Evolutionary conservation across 2,329 filamentous ascomycete genomes (phyloP), one percentile per base, ranked within the genome.

Genomic region (Colletotrichum aenigma): DNA sequence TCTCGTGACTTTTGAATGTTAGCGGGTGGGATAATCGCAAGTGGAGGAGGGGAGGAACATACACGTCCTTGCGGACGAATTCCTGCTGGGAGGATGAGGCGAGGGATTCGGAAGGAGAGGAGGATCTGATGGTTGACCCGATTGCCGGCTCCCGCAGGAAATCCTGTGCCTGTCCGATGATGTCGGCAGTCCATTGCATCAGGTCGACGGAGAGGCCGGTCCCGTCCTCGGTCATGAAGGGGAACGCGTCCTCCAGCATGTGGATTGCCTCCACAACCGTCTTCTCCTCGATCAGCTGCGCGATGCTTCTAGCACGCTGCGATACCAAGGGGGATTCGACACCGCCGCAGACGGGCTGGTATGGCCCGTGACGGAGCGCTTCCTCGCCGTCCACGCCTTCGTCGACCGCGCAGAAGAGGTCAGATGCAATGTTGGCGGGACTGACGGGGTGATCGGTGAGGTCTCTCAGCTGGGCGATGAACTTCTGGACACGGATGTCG

Each of bases 401-500:
- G 24, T 71, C 18, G 21, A 64, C 58, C 28, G 48, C 13, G 36
- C 75, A 76, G 30, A 76, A 76, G 15, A 76, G 61, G n/a, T 38
- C 36, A 1, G 34, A 18, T 18, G 61, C 32, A 6, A 74, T 32
- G 43, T 55, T 34, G 30, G 38, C 26, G 9, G 62, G 70, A 24
- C 15, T 70, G 55, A 21, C 21, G 16, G 24, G 34, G 7, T 38
- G 34, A 21, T 70, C 52, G 0, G 26, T 43, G 21, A 26, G 55
- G 10, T 55, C 16, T 61, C 15, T n/a, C 6, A 85, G 73, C 3
- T 43, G 61, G 56, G 82, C 80, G 24, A 88, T 82, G 58, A 83
- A 78, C 48, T 79, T 78, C 65, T 82, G 81, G 0, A 84, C 86
- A 58, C 86, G 85, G 30, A 88, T 82, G 6, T 83, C 78, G 28